A percentile compares a stretch with the other conserved stretches of the same genome.
phyloP scores from a whole-genome alignment of 345 rosid species.

The Eucalyptus pauciflora region DNA sequence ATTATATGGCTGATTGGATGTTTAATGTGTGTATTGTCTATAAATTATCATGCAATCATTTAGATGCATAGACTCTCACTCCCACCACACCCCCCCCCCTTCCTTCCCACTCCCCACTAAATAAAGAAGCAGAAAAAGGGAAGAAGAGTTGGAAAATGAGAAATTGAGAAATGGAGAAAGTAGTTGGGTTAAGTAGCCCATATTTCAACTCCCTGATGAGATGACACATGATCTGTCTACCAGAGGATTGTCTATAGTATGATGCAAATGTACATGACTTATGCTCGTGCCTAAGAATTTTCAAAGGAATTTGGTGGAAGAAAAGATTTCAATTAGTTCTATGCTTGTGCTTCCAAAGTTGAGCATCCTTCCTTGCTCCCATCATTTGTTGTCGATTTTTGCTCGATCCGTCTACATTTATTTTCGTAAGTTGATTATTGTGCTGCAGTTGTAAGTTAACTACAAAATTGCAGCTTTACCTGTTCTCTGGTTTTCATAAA shows the following conservation, averaged over 20 bases:
- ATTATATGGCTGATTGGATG: background rate
- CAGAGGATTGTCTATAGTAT: background rate
- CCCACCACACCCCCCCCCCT: too few relatives aligned
- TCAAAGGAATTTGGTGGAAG: background rate
- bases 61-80: background rate
- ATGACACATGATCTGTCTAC: background rate
- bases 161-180: background rate
- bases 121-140: background rate
- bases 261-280: background rate
- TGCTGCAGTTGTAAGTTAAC: background rate
- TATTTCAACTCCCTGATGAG: background rate
- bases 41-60: background rate
- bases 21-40: background rate
- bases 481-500: background rate
- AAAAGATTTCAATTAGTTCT: background rate
- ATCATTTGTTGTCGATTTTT: background rate
- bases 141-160: background rate
- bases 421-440: background rate
- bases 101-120: background rate
- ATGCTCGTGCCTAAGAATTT: background rate
- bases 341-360: background rate
- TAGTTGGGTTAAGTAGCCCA: background rate
- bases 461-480: background rate
- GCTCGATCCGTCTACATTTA: background rate
- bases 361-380: background rate